Conservation (phyloP, 78 protist species). For the Goniomonas avonlea region DNA sequence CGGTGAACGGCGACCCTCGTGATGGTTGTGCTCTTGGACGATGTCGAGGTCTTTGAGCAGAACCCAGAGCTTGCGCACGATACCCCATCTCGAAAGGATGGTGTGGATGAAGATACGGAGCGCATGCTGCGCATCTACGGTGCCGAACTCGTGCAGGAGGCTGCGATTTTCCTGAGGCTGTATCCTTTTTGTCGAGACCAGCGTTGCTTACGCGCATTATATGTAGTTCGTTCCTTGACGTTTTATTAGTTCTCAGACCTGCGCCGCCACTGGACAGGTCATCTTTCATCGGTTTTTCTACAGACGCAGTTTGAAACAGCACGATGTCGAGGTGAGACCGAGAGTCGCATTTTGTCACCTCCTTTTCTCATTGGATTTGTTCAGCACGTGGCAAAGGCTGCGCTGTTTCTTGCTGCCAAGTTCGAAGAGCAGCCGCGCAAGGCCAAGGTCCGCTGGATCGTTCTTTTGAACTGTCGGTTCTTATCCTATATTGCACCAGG, state of each 20-base stretch:
- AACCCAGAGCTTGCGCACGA: background rate
- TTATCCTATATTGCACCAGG: background rate
- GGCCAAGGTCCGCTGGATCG: background rate
- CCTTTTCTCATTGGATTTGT: too few species aligned
- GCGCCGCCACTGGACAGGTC: too few species aligned
- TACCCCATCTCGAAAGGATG: conserved; percentile 12
- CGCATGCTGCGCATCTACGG: conserved; percentile 4
- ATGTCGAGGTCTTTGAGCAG: background rate
- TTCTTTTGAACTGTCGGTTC: background rate
- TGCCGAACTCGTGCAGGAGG: conserved; percentile 9
- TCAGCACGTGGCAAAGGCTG: conserved; percentile 4
- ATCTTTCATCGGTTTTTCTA: conserved; percentile 21
- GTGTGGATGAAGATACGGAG: conserved; percentile 9
- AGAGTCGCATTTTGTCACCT: too few species aligned
- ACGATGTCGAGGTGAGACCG: too few species aligned
- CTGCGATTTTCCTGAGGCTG: conserved; percentile 12
- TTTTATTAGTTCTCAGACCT: too few species aligned
- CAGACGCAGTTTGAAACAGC: background rate
- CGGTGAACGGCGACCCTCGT: too few species aligned
- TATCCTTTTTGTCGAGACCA: too few species aligned
- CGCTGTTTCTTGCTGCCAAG: conserved; percentile 10
- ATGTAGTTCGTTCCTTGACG: too few species aligned
- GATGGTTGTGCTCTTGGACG: too few species aligned
- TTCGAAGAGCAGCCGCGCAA: background rate
- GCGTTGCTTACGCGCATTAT: too few species aligned